Evolutionary conservation across 1,284 basidiomycete species (phyloP).

Genomic region (Microbotryum scabiosae): DNA sequence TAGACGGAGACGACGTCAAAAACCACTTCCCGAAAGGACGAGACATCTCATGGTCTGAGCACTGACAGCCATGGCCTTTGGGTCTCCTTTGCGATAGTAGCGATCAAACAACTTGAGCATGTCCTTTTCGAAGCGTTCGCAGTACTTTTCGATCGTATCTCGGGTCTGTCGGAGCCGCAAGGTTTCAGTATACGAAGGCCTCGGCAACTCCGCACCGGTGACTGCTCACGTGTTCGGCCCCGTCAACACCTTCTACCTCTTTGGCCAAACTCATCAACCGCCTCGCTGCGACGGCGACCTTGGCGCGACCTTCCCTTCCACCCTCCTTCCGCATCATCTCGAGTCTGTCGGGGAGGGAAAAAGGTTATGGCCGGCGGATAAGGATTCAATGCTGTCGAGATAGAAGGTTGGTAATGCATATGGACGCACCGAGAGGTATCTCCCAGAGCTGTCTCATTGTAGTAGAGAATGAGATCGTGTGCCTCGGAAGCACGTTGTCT

Average conservation of each 20-base stretch:
- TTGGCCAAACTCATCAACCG: conserved; percentile 80
- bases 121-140: conserved; percentile 98
- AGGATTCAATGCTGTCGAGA: background rate
- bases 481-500: conserved; percentile 88
- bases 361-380: background rate
- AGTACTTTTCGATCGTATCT: conserved; percentile 87
- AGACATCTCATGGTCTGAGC: background rate
- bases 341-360: conserved; percentile 43
- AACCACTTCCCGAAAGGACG: background rate
- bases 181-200: background rate
- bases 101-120: conserved; percentile 93
- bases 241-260: conserved; percentile 66
- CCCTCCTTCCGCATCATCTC: conserved; percentile 72
- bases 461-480: conserved; percentile 88
- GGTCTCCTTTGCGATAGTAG: conserved; percentile 91
- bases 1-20: background rate
- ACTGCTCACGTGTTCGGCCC: conserved; percentile 24
- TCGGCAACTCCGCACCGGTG: background rate
- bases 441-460: conserved; percentile 81
- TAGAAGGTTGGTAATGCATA: background rate
- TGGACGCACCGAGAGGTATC: conserved; percentile 51
- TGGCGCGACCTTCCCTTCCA: conserved; percentile 64
- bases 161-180: conserved; percentile 50
- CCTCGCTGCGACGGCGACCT: conserved; percentile 82
- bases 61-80: conserved; percentile 96